Base-by-base conservation (phyloP, 257 asterid species). In the Solanum verrucosum region DNA sequence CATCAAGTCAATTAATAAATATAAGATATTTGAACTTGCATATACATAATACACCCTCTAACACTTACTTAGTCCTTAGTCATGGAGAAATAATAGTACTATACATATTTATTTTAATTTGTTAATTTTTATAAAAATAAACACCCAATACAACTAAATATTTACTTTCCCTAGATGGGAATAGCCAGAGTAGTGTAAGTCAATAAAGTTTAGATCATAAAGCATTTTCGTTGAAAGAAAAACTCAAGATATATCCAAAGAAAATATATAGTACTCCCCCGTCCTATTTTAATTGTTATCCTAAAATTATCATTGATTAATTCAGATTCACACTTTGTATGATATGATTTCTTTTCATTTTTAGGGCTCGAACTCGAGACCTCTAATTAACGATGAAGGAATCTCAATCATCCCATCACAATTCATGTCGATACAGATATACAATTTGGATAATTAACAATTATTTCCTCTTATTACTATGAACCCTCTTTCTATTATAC, bases 311-410 rank as follows among this genome's bases (percentile, higher is more conserved):
- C 8, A 7, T 2, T 63, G 31, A n/a, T 2, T 23, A 63, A 5
- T 9, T 60, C 0, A 0, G 4, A 11, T 65, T 65, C 14, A 5
- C 31, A 5, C 7, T n/a, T 65, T 65, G 18, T 65, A 6, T 0
- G 3, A 11, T n/a, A 4, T 63, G 15, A 65, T 65, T n/a, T 59
- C 1, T 59, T 21, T 7, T 7, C 4, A 21, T 21, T 1, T 10
- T 4, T n/a, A 63, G 16, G 7, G 3, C 15, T 63, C 0, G 0
- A 63, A n/a, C 1, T n/a, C 1, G 1, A 63, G 6, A n/a, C 6
- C 6, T 23, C 4, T 63, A 0, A 63, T 9, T n/a, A 5, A 63
- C 0, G 13, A 63, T 63, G 1, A 0, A 63, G 2, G 0, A 0
- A 63, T n/a, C 31, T 63, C 15, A 0, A 63, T 63, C 15, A 63